Conservation (phyloP, 2,329 filamentous ascomycete species). For the Alternaria arbusti region DNA sequence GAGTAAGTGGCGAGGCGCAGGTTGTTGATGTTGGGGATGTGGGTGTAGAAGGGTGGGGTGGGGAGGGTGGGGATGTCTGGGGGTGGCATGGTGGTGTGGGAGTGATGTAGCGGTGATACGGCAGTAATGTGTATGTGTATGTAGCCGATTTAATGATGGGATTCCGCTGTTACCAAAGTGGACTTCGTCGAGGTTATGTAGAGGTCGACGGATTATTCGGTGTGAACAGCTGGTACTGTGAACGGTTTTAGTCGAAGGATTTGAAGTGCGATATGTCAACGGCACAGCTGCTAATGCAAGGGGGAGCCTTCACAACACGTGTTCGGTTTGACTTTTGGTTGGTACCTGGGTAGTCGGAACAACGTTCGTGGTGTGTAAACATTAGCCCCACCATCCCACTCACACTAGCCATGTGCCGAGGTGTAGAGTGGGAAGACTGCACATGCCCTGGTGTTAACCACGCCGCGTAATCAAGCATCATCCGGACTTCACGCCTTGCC, state of each 20-base stretch:
- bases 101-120: background rate
- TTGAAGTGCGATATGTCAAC: background rate
- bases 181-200: background rate
- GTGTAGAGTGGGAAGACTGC: background rate
- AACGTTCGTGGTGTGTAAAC: background rate
- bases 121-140: background rate
- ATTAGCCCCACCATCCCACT: background rate
- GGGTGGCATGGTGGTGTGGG: background rate
- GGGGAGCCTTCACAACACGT: background rate
- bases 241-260: background rate
- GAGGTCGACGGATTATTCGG: background rate
- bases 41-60: conserved; percentile 41
- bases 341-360: background rate
- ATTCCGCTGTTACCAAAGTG: background rate
- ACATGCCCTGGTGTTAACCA: background rate
- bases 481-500: background rate
- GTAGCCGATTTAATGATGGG: background rate
- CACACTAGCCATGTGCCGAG: background rate
- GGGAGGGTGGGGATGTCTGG: conserved; percentile 15
- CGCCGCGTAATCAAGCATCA: background rate
- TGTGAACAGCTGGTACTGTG: background rate
- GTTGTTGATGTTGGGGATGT: conserved; percentile 42
- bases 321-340: background rate
- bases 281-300: background rate
- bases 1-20: conserved; percentile 42